Base-by-base conservation (phyloP, 139 green algal genomes). In the Chlorella sp. region DNA sequence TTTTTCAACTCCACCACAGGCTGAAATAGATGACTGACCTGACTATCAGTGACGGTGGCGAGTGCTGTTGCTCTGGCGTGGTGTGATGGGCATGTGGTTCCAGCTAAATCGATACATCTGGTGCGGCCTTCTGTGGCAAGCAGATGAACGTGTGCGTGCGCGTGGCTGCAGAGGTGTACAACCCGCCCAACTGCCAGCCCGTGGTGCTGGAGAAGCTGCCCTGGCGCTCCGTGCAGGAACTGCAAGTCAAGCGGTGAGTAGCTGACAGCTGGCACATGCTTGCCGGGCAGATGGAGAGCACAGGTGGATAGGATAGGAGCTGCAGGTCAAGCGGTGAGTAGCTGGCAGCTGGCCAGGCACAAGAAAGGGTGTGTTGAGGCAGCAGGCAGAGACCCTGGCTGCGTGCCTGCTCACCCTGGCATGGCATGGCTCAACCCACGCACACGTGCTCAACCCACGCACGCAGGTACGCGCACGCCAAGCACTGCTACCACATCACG, bases 181-280 rank as follows among this genome's bases (percentile, higher is more conserved):
- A 69, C 63, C 63, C 63, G 2, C 31, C n/a, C 31, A 69, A 69
- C 63, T 69, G 63, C 32, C 31, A 72, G 62, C 72, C 72, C 49
- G 51, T 77, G 29, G 62, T 77, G 62, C 5, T 77, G 49, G 72
- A 72, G 49, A 77, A 77, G 62, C 61, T 77, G 5, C 62, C 72
- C 2, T 77, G 72, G 72, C 23, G 10, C 2, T n/a, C 33, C 6
- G 72, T 69, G 5, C 14, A 35, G 63, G 33, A 69, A 10, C 22
- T 69, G 32, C 27, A 35, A 20, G 31, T 55, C 63, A 50, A 69
- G 51, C 50, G 51, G 63, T 67, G 61, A 67, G 29, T 35, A 4
- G 24, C 55, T 64, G 22, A 30, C 6, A 30, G 55, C 20, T 64
- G 24, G 55, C 6, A 4, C 24, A 30, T 30, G 55, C 27, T n/a